These are phyloP conservation scores for Corymbia calophylla DNA, from an alignment of 441 rosid genomes.

Conservation along the genomic window DNA sequence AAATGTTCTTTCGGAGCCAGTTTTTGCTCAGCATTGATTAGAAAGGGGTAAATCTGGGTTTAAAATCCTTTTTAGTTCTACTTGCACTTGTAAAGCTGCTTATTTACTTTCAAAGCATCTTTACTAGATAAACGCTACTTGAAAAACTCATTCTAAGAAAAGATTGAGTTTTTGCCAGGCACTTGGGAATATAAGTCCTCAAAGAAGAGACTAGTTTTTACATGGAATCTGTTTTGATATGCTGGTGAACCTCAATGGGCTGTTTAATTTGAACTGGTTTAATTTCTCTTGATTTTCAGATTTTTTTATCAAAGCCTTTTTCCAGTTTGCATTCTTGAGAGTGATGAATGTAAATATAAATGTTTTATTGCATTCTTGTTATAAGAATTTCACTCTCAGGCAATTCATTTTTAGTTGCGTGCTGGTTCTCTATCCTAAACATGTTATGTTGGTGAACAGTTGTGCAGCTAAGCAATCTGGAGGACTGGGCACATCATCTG, in stretches of 20 bases:
- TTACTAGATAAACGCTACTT: neutral
- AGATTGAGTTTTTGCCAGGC: neutral
- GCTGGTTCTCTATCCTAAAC: neutral
- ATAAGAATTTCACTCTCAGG: neutral
- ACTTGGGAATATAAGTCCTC: neutral
- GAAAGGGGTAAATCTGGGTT: neutral
- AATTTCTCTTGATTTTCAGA: neutral
- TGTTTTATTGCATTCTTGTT: neutral
- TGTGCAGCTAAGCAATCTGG: slow-evolving; percentile 87
- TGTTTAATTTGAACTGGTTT: neutral
- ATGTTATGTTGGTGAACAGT: slow-evolving; percentile 20
- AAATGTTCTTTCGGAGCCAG: neutral
- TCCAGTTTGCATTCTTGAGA: neutral
- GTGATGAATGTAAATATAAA: neutral
- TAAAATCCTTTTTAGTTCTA: neutral
- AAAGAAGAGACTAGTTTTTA: neutral
- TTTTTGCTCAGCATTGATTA: neutral
- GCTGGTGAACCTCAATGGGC: neutral
- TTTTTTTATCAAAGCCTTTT: neutral
- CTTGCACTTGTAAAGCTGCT: neutral
- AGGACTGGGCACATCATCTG: slow-evolving; percentile 47
- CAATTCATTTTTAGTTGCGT: neutral
- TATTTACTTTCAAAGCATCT: neutral
- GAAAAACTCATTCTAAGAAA: neutral
- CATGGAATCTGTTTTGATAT: neutral